Evolutionary conservation across 2,329 filamentous ascomycete species (phyloP).

Genomic region (Trichothecium roseum): DNA sequence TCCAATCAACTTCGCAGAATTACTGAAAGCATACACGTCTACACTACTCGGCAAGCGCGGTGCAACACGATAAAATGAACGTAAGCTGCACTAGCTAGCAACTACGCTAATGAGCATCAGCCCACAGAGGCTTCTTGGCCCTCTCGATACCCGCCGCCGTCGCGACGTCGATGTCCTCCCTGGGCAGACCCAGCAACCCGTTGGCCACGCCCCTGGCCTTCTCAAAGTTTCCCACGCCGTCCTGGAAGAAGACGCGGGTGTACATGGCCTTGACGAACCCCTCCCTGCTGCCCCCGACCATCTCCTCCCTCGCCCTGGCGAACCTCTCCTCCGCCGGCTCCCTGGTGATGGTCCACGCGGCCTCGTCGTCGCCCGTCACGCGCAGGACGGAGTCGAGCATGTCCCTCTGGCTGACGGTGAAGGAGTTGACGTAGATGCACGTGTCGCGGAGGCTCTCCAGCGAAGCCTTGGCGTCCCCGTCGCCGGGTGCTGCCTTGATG

Average conservation of each 20-base stretch:
- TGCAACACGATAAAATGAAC: too few relatives aligned
- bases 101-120: too few relatives aligned
- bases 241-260: constrained; percentile 39
- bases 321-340: constrained; percentile 36
- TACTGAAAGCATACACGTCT: too few relatives aligned
- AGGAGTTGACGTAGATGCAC: constrained; percentile 42
- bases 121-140: too few relatives aligned
- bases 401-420: constrained; percentile 49
- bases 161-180: constrained; percentile 47
- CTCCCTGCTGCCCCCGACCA: constrained; percentile 22
- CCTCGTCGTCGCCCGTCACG: constrained; percentile 44
- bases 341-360: constrained; percentile 48
- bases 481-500: constrained; percentile 26
- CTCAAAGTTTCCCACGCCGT: constrained; percentile 28
- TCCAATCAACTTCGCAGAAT: too few relatives aligned
- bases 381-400: constrained; percentile 53
- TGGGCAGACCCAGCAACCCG: constrained; percentile 41
- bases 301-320: constrained; percentile 26
- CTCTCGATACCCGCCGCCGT: constrained; percentile 19
- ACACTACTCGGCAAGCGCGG: too few relatives aligned
- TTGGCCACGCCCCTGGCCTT: constrained; percentile 31
- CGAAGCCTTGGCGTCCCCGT: constrained; percentile 25
- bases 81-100: too few relatives aligned
- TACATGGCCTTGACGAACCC: constrained; percentile 45
- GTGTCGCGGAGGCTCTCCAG: constrained; percentile 34